A percentile compares a stretch with the other conserved stretches of the same genome.
Evolutionary conservation across 2,329 filamentous ascomycete genomes (phyloP).

Genomic region (Capronia epimyces): DNA sequence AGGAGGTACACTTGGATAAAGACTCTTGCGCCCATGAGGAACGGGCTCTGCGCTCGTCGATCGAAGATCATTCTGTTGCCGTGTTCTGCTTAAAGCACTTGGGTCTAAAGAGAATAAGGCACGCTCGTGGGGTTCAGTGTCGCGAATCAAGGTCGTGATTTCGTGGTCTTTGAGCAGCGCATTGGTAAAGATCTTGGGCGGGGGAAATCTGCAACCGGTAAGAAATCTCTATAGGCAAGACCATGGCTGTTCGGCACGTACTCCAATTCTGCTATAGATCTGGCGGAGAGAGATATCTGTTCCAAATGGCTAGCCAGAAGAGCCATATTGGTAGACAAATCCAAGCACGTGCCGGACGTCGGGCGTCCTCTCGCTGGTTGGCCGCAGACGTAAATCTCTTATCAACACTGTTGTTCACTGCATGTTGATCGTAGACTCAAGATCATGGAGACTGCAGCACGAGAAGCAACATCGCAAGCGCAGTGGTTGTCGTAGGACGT

Average conservation of each 20-base stretch:
- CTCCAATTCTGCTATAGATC: conserved; percentile 70
- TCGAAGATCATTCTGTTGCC: neutral
- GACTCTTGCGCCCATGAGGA: conserved; percentile 28
- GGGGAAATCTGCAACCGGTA: conserved; percentile 62
- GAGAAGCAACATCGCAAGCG: neutral
- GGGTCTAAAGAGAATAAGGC: conserved; percentile 89
- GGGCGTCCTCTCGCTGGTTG: neutral
- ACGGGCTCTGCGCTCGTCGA: conserved; percentile 2
- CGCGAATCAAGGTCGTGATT: conserved; percentile 88
- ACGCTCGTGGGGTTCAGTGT: conserved; percentile 90
- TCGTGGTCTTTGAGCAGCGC: conserved; percentile 82
- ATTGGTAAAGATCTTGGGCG: conserved; percentile 92
- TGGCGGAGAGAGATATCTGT: conserved; percentile 70
- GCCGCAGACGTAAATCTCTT: neutral
- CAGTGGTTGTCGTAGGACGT: neutral
- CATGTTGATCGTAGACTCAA: neutral
- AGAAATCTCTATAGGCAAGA: no score
- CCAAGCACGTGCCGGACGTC: conserved; percentile 5
- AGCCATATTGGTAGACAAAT: conserved; percentile 50
- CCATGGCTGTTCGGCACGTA: conserved; percentile 39
- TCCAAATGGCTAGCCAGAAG: conserved; percentile 66
- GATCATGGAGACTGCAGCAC: neutral
- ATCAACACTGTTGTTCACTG: neutral
- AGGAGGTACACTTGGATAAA: conserved; percentile 54
- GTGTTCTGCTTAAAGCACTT: conserved; percentile 48